Percentiles rank a stretch among this genome's conserved stretches.
phyloP scores from a whole-genome alignment of 2,329 filamentous ascomycete genomes.

The Paraphaeosphaeria sporulosa region DNA sequence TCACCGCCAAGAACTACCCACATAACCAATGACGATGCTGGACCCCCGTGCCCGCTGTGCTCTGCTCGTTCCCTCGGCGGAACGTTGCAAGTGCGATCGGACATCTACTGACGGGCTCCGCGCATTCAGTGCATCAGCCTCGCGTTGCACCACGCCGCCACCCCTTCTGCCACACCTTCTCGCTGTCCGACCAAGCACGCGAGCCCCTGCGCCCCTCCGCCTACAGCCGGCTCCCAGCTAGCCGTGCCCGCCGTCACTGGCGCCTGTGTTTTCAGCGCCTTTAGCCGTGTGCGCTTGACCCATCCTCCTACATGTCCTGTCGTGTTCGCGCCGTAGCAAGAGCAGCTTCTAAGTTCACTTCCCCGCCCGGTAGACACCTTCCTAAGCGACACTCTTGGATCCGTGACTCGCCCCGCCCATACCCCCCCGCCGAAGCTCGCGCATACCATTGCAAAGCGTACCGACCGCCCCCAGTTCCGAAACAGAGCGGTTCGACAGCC shows the following conservation, averaged over 20 bases:
- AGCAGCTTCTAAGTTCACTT: slow-evolving; percentile 20
- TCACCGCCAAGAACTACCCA: slow-evolving; percentile 1
- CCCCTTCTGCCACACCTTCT: slow-evolving; percentile 3
- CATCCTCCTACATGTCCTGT: slow-evolving; percentile 32
- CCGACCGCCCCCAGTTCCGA: slow-evolving; percentile 16
- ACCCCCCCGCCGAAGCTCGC: slow-evolving; percentile 17
- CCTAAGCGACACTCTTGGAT: slow-evolving; percentile 22
- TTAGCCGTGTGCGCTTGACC: slow-evolving; percentile 23
- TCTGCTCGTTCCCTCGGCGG: not conserved
- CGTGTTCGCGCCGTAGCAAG: slow-evolving; percentile 29
- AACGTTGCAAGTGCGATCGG: slow-evolving; percentile 1
- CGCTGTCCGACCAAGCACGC: slow-evolving; percentile 7
- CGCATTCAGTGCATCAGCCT: too few relatives aligned
- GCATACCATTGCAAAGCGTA: slow-evolving; percentile 20
- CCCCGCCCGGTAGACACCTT: slow-evolving; percentile 17
- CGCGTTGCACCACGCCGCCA: not conserved
- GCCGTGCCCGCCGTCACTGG: not conserved
- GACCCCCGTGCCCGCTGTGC: not conserved
- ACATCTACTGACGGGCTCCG: too few relatives aligned
- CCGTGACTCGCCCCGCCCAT: slow-evolving; percentile 24
- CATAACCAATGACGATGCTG: slow-evolving; percentile 7
- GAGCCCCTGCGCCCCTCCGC: slow-evolving; percentile 8
- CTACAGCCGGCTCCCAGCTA: slow-evolving; percentile 1
- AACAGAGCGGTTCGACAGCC: slow-evolving; percentile 36
- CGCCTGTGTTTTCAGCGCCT: slow-evolving; percentile 11